A percentile compares a stretch with the other conserved stretches of the same genome.
These are phyloP conservation scores for Pichia nakasei DNA, from an alignment of 805 yeast species.

Conservation along the genomic window DNA sequence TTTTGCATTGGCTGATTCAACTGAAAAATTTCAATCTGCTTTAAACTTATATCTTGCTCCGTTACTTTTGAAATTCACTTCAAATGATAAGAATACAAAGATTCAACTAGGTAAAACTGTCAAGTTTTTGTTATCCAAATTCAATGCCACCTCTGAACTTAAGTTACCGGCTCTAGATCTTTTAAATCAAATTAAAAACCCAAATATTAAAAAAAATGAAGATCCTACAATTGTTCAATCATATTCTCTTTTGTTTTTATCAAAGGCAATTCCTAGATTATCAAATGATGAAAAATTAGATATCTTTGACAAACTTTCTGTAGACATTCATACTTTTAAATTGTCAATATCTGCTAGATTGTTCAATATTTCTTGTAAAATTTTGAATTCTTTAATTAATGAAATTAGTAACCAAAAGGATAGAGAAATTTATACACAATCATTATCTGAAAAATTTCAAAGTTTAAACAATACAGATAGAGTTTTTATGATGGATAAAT, in stretches of 20 bases:
- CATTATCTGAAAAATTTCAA: constrained; percentile 16
- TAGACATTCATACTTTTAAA: constrained; percentile 34
- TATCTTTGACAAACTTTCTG: constrained; percentile 40
- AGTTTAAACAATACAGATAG: constrained; percentile 22
- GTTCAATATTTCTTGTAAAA: constrained; percentile 50
- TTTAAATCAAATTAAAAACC: constrained; percentile 52
- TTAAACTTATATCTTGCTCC: constrained; percentile 66
- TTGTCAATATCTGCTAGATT: constrained; percentile 39
- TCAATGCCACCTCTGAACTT: constrained; percentile 46
- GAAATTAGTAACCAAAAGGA: background rate
- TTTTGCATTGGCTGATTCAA: constrained; percentile 66
- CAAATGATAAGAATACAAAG: constrained; percentile 59
- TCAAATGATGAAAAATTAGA: constrained; percentile 26
- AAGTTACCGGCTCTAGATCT: constrained; percentile 57
- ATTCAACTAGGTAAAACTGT: constrained; percentile 53
- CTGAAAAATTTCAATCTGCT: constrained; percentile 51
- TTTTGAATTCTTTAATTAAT: constrained; percentile 25
- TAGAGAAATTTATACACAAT: background rate
- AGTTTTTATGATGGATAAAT: constrained; percentile 35
- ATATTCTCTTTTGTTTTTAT: constrained; percentile 56
- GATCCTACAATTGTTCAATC: constrained; percentile 46
- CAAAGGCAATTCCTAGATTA: constrained; percentile 59
- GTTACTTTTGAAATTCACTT: constrained; percentile 64
- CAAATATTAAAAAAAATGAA: constrained; percentile 33
- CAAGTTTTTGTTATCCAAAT: constrained; percentile 58